Percentiles rank a stretch among this genome's conserved stretches.
phyloP scores from a whole-genome alignment of 305 asterid species.

The Fraxinus greggii region DNA sequence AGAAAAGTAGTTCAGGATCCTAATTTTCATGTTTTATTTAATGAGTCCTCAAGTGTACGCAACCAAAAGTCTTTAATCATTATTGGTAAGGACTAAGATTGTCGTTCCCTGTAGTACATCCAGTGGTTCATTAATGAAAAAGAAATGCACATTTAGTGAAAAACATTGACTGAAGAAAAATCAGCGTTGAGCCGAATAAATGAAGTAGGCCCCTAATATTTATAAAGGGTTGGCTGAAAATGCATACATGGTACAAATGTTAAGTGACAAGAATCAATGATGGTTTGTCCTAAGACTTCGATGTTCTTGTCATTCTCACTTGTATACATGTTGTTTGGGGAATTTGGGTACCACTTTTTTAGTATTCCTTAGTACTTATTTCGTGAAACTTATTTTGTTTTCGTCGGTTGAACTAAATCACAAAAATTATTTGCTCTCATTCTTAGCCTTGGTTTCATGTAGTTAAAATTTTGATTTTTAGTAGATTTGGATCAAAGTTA shows the following conservation, averaged over 20 bases:
- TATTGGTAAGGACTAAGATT: neutral
- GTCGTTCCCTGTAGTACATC: neutral
- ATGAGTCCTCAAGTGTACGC: neutral
- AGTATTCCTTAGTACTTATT: neutral
- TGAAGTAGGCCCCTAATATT: neutral
- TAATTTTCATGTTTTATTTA: no score
- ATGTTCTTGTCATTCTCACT: neutral
- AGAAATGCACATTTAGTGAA: neutral
- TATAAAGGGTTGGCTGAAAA: neutral
- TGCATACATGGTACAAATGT: neutral
- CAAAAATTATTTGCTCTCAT: neutral
- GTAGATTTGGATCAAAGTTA: no score
- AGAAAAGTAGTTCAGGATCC: no score
- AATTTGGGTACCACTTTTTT: neutral
- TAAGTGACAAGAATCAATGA: neutral
- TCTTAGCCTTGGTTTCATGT: neutral
- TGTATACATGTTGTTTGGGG: neutral
- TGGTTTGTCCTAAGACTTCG: neutral
- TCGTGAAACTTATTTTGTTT: neutral
- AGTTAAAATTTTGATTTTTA: no score
- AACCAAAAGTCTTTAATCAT: neutral
- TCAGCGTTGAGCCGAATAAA: neutral
- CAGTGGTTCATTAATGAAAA: neutral
- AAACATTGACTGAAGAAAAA: neutral
- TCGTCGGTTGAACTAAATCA: neutral